phyloP scores from a whole-genome alignment of 2,329 filamentous ascomycete species.

The Monosporascus sp. region DNA sequence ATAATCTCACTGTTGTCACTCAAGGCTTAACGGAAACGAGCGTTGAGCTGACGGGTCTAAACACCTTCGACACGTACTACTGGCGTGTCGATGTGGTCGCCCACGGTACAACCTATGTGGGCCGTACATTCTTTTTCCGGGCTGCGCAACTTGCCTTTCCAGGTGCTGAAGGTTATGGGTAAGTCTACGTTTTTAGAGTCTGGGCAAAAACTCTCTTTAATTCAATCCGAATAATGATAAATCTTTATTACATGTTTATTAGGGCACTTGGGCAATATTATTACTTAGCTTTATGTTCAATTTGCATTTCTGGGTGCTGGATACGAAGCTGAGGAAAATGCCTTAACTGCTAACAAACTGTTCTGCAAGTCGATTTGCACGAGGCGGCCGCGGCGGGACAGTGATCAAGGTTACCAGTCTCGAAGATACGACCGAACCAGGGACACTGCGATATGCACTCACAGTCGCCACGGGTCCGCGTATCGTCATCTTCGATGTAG shows the following conservation, averaged over 20 bases:
- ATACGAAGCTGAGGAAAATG: not conserved
- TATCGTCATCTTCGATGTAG: slow-evolving; percentile 42
- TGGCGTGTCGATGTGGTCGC: slow-evolving; percentile 26
- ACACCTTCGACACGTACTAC: slow-evolving; percentile 23
- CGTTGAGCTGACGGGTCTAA: slow-evolving; percentile 6
- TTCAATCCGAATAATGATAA: not conserved
- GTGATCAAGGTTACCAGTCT: slow-evolving; percentile 33
- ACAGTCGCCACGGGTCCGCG: slow-evolving; percentile 36
- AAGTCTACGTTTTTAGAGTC: not conserved
- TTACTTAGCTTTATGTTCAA: too few relatives aligned
- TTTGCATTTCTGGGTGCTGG: not conserved
- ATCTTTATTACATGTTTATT: not conserved
- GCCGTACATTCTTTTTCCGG: slow-evolving; percentile 25
- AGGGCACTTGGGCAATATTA: not conserved
- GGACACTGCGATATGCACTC: slow-evolving; percentile 31
- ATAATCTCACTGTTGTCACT: slow-evolving; percentile 9
- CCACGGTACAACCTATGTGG: slow-evolving; percentile 11
- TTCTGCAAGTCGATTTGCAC: slow-evolving; percentile 17
- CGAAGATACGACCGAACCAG: slow-evolving; percentile 23
- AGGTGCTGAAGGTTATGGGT: slow-evolving; percentile 32
- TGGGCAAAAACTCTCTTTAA: too few relatives aligned
- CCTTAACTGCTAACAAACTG: too few relatives aligned
- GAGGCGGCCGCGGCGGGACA: slow-evolving; percentile 30
- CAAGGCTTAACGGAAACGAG: not conserved
- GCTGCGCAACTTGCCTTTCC: slow-evolving; percentile 30